Base-by-base conservation (phyloP, 2,329 filamentous ascomycete species). In the Epichloe uncinata region DNA sequence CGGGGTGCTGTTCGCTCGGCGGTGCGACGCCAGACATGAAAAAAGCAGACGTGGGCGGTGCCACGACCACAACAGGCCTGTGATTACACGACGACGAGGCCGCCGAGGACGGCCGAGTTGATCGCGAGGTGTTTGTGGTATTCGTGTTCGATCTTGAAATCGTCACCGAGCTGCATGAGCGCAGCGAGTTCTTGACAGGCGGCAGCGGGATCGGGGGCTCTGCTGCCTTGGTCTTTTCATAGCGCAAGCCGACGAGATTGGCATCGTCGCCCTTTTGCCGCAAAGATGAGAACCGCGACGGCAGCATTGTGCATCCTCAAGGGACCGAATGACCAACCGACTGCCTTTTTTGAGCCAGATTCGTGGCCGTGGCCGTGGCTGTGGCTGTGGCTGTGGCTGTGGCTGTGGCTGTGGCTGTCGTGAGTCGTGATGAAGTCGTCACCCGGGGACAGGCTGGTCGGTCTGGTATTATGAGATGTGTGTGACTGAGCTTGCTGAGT, bases 171-270 rank as follows among this genome's bases (percentile, higher is more conserved):
- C 52, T 49, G 13, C 54, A 46, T 18, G 53, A 43, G 33, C 60
- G 45, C 50, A 55, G 46, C 54, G 61, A 50, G 53, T 54, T 50
- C 56, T 64, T 67, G 53, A 62, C 62, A 54, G 73, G 70, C 45
- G 71, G 63, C 52, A 78, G 63, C 43, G 73, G 73, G 54, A 80
- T 76, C 36, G 79, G 79, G 52, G 75, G 75, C 61, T 77, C 73
- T 45, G 75, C 75, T 57, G 75, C 72, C 47, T 73, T 66, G 36
- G 77, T 78, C 63, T 81, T 73, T 60, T 83, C 79, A 66, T 83
- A 82, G 51, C 77, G 74, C 50, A 82, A 59, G 45, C 72, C 73
- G 52, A 81, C 69, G 56, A 81, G 62, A 55, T 63, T 66, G 41
- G 68, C 64, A 56, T 77, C 75, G 58, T 74, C 72, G 55, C 61